Evolutionary conservation across 352 stramenopile species (phyloP).

Genomic region (Peronospora farinosa): DNA sequence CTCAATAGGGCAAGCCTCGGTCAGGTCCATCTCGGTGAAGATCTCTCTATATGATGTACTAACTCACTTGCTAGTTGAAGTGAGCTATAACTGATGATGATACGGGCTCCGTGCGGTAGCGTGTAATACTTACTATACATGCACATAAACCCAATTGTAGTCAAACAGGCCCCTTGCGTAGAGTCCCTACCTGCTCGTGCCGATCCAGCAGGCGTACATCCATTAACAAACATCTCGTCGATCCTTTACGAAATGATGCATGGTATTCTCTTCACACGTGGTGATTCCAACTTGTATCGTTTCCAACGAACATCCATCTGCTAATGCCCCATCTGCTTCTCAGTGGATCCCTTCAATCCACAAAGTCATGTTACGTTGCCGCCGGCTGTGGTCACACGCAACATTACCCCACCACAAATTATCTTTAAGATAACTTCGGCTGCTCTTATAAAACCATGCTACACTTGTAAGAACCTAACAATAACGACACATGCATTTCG

Average conservation of each 20-base stretch:
- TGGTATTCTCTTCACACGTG: conserved; percentile 12
- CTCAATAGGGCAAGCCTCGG: conserved; percentile 21
- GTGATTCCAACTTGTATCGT: conserved; percentile 17
- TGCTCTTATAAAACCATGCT: too few relatives aligned
- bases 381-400: conserved; percentile 7
- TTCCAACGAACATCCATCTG: conserved; percentile 7
- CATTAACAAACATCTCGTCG: conserved; percentile 9
- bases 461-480: too few relatives aligned
- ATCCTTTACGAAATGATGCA: conserved; percentile 24
- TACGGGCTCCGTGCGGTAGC: background rate
- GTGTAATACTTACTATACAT: background rate
- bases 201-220: conserved; percentile 13
- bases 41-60: conserved; percentile 9
- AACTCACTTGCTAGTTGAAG: conserved; percentile 25
- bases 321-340: conserved; percentile 1
- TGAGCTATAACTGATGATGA: conserved; percentile 4
- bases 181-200: conserved; percentile 18
- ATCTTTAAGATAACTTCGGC: background rate
- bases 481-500: conserved; percentile 7
- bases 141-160: too few relatives aligned
- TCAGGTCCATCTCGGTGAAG: conserved; percentile 19
- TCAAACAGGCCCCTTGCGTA: too few relatives aligned
- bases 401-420: conserved; percentile 1
- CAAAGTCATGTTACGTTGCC: conserved; percentile 14
- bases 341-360: conserved; percentile 10